Evolutionary conservation across 805 yeast genomes (phyloP).

Genomic region (Scheffersomyces amazonensis): DNA sequence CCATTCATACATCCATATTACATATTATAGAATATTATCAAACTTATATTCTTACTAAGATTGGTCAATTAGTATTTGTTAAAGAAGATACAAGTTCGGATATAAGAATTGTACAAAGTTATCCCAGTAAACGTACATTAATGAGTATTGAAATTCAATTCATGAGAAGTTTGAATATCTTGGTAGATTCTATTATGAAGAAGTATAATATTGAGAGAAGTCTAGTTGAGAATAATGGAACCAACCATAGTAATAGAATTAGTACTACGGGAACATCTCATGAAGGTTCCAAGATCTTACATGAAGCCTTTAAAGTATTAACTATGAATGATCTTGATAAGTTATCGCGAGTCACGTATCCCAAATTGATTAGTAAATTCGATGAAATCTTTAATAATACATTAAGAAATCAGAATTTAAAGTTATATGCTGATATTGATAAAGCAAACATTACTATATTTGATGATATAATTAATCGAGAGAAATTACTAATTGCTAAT

Average conservation of each 20-base stretch:
- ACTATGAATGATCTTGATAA: conserved; percentile 44
- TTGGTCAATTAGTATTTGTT: conserved; percentile 24
- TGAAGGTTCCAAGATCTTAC: conserved; percentile 12
- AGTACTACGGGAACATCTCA: conserved; percentile 2
- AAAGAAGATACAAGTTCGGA: conserved; percentile 14
- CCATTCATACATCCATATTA: conserved; percentile 32
- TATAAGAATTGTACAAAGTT: conserved; percentile 30
- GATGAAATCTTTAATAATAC: conserved; percentile 34
- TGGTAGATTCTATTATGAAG: conserved; percentile 41
- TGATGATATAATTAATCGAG: conserved; percentile 37
- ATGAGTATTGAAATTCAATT: conserved; percentile 44
- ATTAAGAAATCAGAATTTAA: conserved; percentile 34
- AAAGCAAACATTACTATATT: conserved; percentile 36
- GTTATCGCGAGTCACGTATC: conserved; percentile 28
- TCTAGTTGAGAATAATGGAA: conserved; percentile 1
- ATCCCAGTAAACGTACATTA: conserved; percentile 38
- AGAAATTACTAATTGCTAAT: conserved; percentile 30
- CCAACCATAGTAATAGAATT: background rate
- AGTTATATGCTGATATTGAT: conserved; percentile 40
- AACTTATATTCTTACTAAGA: conserved; percentile 27
- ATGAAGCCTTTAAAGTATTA: conserved; percentile 33
- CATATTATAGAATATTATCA: conserved; percentile 35
- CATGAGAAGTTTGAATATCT: conserved; percentile 40
- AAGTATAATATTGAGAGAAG: conserved; percentile 28
- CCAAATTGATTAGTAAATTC: conserved; percentile 27